phyloP scores from a whole-genome alignment of 1,139 yeast genomes.

The Yamadazyma epiphylla region DNA sequence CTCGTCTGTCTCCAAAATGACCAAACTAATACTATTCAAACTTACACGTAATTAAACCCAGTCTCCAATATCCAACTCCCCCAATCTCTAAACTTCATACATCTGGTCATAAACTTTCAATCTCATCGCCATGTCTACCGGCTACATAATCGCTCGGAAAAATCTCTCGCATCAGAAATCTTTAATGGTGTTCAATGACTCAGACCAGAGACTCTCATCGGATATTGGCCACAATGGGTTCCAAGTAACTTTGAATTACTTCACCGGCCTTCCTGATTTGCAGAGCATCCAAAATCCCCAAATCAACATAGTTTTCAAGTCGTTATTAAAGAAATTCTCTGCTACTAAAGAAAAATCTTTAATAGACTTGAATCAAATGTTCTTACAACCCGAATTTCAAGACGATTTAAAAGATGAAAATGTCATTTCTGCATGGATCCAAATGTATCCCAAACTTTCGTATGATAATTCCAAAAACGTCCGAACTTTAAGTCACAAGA shows the following conservation, averaged over 20 bases:
- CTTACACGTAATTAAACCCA: too few relatives aligned
- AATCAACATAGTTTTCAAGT: slow-evolving; percentile 64
- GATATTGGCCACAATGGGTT: slow-evolving; percentile 49
- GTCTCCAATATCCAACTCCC: too few relatives aligned
- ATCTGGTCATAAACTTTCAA: not conserved
- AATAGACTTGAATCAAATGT: slow-evolving; percentile 41
- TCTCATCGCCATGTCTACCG: too few relatives aligned
- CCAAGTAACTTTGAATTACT: slow-evolving; percentile 68
- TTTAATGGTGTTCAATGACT: too few relatives aligned
- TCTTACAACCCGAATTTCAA: slow-evolving; percentile 16
- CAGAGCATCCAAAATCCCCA: slow-evolving; percentile 54
- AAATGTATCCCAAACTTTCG: slow-evolving; percentile 74
- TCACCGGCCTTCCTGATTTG: slow-evolving; percentile 76
- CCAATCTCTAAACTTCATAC: not conserved
- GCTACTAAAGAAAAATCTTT: slow-evolving; percentile 83
- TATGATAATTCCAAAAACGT: slow-evolving; percentile 67
- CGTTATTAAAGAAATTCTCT: slow-evolving; percentile 71
- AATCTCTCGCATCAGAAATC: too few relatives aligned
- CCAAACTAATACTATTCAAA: too few relatives aligned
- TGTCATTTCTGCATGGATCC: slow-evolving; percentile 68
- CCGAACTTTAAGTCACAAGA: slow-evolving; percentile 56
- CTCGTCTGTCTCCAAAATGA: too few relatives aligned
- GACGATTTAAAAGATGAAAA: slow-evolving; percentile 38
- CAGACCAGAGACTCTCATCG: slow-evolving; percentile 6
- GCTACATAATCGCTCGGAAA: too few relatives aligned